These are phyloP conservation scores for Pichia sp. DNA, from an alignment of 1,139 yeast species.

Conservation along the genomic window DNA sequence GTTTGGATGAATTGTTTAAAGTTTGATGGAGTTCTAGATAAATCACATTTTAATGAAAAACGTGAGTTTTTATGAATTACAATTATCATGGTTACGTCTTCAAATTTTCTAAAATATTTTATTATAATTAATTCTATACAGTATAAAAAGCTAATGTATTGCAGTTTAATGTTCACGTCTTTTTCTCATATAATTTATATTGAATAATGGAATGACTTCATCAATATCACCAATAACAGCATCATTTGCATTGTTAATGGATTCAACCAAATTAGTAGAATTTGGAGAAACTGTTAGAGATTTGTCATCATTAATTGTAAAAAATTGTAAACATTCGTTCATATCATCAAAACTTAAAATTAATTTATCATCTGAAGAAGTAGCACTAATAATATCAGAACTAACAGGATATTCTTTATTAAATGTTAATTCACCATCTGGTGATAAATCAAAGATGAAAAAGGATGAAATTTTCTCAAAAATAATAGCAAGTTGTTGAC, in stretches of 20 bases:
- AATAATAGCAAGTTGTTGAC: slow-evolving; percentile 24
- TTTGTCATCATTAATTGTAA: slow-evolving; percentile 35
- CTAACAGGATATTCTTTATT: slow-evolving; percentile 29
- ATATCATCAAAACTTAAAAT: slow-evolving; percentile 30
- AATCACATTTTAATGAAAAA: slow-evolving; percentile 17
- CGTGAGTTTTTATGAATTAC: slow-evolving; percentile 19
- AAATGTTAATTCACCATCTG: slow-evolving; percentile 29
- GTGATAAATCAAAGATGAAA: slow-evolving; percentile 22
- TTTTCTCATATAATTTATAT: slow-evolving; percentile 61
- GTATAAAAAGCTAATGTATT: background rate
- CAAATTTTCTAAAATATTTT: too few species aligned
- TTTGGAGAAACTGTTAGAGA: slow-evolving; percentile 32
- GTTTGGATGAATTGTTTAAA: slow-evolving; percentile 25
- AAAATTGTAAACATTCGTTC: slow-evolving; percentile 37
- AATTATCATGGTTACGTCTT: too few species aligned
- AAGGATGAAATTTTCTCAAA: slow-evolving; percentile 24
- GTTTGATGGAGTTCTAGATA: slow-evolving; percentile 26
- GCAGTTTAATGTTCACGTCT: slow-evolving; percentile 61
- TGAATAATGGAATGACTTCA: slow-evolving; percentile 60
- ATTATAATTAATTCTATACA: background rate
- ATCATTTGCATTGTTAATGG: slow-evolving; percentile 20
- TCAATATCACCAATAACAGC: slow-evolving; percentile 27
- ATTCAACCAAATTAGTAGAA: slow-evolving; percentile 12
- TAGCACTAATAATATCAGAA: slow-evolving; percentile 21
- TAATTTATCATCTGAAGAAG: slow-evolving; percentile 19